Evolutionary conservation across 805 yeast genomes (phyloP).

Genomic region (Candida ponderosae): DNA sequence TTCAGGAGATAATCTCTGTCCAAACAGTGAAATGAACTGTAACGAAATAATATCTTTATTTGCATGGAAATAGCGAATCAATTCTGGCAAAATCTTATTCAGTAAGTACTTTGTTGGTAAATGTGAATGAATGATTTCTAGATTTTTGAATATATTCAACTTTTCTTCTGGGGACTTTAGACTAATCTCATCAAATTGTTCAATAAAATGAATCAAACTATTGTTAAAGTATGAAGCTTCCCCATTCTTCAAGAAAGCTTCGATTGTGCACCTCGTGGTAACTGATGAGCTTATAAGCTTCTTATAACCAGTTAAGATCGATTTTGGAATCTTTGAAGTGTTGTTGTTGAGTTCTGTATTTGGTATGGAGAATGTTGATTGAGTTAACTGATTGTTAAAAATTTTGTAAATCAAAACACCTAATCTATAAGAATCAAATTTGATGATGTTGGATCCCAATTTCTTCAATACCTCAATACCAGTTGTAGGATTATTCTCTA

Average conservation of each 20-base stretch:
- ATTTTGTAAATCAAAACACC: conserved; percentile 48
- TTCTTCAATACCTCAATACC: conserved; percentile 34
- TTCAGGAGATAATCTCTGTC: conserved; percentile 23
- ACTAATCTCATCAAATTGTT: conserved; percentile 47
- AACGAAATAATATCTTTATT: conserved; percentile 21
- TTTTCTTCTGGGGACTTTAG: conserved; percentile 49
- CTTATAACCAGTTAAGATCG: conserved; percentile 27
- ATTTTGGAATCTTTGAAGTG: conserved; percentile 25
- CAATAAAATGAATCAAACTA: conserved; percentile 42
- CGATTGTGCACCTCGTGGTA: conserved; percentile 30
- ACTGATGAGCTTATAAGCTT: conserved; percentile 30
- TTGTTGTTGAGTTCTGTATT: conserved; percentile 4
- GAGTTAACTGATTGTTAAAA: conserved; percentile 22
- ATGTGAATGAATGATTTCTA: conserved; percentile 25
- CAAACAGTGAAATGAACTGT: conserved; percentile 22
- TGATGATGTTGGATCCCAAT: conserved; percentile 25
- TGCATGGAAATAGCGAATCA: conserved; percentile 36
- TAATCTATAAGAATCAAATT: conserved; percentile 57
- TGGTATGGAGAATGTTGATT: not conserved
- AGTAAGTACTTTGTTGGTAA: conserved; percentile 49
- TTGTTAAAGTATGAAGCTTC: conserved; percentile 26
- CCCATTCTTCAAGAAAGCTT: conserved; percentile 19
- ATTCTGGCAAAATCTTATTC: conserved; percentile 62
- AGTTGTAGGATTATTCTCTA: conserved; percentile 14
- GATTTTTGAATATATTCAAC: conserved; percentile 31